Percentiles rank a stretch among this genome's conserved stretches.
Evolutionary conservation across 148 eudicot species (phyloP).

Genomic region (Nyssa sinensis): DNA sequence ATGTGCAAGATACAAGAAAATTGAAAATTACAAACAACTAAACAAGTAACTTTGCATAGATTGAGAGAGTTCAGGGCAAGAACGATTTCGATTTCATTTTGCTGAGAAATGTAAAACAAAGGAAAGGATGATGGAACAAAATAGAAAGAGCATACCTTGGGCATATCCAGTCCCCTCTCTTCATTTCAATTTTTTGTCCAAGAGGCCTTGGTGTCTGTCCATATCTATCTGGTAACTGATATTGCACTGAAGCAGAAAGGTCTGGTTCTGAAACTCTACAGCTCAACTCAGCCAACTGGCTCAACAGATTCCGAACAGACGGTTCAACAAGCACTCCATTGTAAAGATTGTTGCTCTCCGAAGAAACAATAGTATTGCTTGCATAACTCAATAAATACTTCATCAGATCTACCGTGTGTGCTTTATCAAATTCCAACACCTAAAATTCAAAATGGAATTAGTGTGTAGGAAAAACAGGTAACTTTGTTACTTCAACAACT

Average conservation of each 20-base stretch:
- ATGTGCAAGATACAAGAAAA: not conserved
- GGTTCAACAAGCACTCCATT: constrained; percentile 55
- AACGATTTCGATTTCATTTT: not conserved
- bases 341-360: constrained; percentile 28
- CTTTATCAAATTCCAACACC: constrained; percentile 53
- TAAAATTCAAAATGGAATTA: constrained; percentile 13
- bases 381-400: constrained; percentile 79
- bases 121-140: constrained; percentile 2
- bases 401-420: constrained; percentile 71
- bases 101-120: not conserved
- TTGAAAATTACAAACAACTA: not conserved
- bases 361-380: constrained; percentile 47
- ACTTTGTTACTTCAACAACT: not conserved
- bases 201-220: constrained; percentile 30
- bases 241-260: constrained; percentile 24
- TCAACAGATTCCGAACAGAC: constrained; percentile 61
- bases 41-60: not conserved
- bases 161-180: constrained; percentile 93
- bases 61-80: not conserved
- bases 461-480: not conserved
- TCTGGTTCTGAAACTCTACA: constrained; percentile 23
- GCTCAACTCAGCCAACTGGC: constrained; percentile 42
- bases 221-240: constrained; percentile 34
- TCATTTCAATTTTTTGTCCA: constrained; percentile 57
- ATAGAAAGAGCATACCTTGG: constrained; percentile 48